phyloP scores from a whole-genome alignment of 192 early-diverging fungal species.

The Geranomyces variabilis region DNA sequence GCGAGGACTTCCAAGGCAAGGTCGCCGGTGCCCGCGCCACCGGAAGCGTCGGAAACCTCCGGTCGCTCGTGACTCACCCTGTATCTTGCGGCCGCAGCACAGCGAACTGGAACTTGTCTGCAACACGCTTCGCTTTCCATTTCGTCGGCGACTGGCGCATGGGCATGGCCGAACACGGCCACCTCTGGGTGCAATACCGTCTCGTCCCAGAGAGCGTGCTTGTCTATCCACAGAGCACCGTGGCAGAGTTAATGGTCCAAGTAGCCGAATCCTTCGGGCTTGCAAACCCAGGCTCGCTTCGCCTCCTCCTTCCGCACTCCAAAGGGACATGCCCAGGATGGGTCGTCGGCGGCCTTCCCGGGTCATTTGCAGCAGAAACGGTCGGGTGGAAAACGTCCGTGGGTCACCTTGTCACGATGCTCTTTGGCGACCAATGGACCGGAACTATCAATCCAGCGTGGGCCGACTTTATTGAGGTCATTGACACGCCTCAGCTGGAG shows the following conservation, averaged over 20 bases:
- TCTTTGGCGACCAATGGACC: slow-evolving; percentile 6
- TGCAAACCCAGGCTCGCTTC: neutral
- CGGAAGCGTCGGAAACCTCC: too few relatives aligned
- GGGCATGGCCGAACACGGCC: too few relatives aligned
- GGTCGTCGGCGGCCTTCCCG: neutral
- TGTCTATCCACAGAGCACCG: neutral
- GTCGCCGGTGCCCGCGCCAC: too few relatives aligned
- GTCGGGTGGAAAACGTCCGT: neutral
- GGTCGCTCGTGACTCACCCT: too few relatives aligned
- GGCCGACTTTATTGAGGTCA: slow-evolving; percentile 8
- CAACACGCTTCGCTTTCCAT: too few relatives aligned
- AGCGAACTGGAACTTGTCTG: too few relatives aligned
- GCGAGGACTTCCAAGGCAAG: too few relatives aligned
- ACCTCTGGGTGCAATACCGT: neutral
- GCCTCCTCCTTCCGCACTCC: neutral
- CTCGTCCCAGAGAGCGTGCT: neutral
- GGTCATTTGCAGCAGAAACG: neutral
- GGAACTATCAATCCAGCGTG: slow-evolving; percentile 14
- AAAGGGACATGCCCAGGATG: neutral
- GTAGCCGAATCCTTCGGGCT: neutral
- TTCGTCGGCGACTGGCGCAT: too few relatives aligned
- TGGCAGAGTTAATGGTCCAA: neutral
- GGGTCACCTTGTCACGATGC: neutral
- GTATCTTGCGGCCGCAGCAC: too few relatives aligned
- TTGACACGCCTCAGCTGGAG: neutral